These are phyloP conservation scores for Pichia sp. DNA, from an alignment of 1,139 yeast genomes.

Conservation along the genomic window DNA sequence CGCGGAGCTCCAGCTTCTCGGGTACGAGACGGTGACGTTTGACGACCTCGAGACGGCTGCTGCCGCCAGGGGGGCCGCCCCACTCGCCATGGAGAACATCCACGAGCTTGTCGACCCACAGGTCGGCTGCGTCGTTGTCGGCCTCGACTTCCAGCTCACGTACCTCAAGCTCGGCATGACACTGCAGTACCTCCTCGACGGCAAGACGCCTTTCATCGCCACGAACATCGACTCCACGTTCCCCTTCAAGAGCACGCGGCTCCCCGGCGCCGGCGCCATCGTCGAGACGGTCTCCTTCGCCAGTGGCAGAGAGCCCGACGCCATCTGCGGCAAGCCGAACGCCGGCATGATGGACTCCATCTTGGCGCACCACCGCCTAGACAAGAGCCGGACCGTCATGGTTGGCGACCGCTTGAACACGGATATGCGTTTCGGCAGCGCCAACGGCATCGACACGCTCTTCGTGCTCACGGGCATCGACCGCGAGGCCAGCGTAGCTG, in stretches of 20 bases:
- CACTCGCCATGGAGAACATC: slow-evolving; percentile 44
- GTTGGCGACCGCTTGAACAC: slow-evolving; percentile 94
- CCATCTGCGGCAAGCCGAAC: slow-evolving; percentile 85
- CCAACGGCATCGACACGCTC: slow-evolving; percentile 79
- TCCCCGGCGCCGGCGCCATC: slow-evolving; percentile 95
- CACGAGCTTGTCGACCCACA: slow-evolving; percentile 57
- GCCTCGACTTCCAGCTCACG: slow-evolving; percentile 70
- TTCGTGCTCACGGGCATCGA: slow-evolving; percentile 91
- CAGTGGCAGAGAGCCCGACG: slow-evolving; percentile 62
- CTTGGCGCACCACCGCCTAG: slow-evolving; percentile 57
- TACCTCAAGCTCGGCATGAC: slow-evolving; percentile 80
- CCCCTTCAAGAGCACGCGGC: slow-evolving; percentile 78
- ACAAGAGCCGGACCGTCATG: slow-evolving; percentile 73
- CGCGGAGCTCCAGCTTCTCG: slow-evolving; percentile 63
- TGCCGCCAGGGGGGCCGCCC: slow-evolving; percentile 25
- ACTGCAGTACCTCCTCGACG: slow-evolving; percentile 70
- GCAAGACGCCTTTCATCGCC: slow-evolving; percentile 73
- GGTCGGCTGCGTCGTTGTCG: slow-evolving; percentile 88
- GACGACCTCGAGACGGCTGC: slow-evolving; percentile 30
- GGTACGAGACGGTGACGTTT: slow-evolving; percentile 55
- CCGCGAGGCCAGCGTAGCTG: slow-evolving; percentile 45
- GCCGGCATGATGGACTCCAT: slow-evolving; percentile 88
- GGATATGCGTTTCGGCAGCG: slow-evolving; percentile 86
- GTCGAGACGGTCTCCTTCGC: slow-evolving; percentile 73
- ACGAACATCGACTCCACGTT: slow-evolving; percentile 95